Evolutionary conservation across 139 green algal genomes (phyloP), one percentile per base, ranked within the genome.

Genomic region (Coelastrella sp.): DNA sequence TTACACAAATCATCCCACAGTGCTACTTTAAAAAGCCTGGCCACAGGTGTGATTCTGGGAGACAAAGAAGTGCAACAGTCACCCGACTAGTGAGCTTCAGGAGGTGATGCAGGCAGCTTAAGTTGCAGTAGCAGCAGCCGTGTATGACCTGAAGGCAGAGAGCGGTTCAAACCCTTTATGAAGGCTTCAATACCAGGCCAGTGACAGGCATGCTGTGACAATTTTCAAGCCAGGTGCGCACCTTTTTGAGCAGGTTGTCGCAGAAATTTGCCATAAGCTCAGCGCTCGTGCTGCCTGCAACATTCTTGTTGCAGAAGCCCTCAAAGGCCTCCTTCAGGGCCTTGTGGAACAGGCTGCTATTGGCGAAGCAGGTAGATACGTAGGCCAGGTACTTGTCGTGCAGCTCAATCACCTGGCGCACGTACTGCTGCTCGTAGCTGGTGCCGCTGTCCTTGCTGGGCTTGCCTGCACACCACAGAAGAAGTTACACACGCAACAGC

Each of bases 181-280:
- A 1, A 49, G 35, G 35, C 35, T 49, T 49, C 3, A 49, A 3
- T 49, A 49, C 35, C 35, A 49, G 35, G 35, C 35, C 35, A 49
- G 35, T 49, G 35, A 49, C 35, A 49, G 35, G 35, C 35, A 49
- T 49, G 35, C 35, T 49, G 35, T 49, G 3, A 49, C 35, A 49
- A 49, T 49, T 49, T 49, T 49, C 3, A 49, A 49, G 35, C 35
- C 35, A 49, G 35, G 35, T 24, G 10, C 78, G 0, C 82, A 95
- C 98, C 96, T 99, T 99, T 70, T 97, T 98, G 11, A 99, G 94
- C 84, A 99, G 93, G 92, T 97, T 98, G 93, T 99, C 97, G 84
- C 97, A 99, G 95, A 99, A 99, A 73, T 93, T 96, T 10, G 98
- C 98, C 94, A 99, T 98, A 58, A 99, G 96, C 95, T 99, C 98